Evolutionary conservation across 345 rosid species (phyloP).

Genomic region (Ricinus communis): DNA sequence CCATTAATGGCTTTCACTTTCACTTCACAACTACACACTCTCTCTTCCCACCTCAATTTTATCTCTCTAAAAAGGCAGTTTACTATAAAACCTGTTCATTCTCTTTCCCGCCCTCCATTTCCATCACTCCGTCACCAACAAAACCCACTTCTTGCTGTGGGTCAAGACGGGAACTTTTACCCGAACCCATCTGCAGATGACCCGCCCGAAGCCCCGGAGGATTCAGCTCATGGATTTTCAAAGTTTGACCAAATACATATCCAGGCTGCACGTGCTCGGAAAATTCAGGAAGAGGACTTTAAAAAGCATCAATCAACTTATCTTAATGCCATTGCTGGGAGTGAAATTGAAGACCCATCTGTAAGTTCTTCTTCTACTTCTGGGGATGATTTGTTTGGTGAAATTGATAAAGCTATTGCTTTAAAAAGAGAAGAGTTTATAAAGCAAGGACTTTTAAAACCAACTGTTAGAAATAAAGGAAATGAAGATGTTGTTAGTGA

Average conservation of each 20-base stretch:
- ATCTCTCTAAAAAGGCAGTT: slow-evolving; percentile 35
- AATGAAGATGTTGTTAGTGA: slow-evolving; percentile 26
- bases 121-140: slow-evolving; percentile 4
- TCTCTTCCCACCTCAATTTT: slow-evolving; percentile 35
- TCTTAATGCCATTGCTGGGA: slow-evolving; percentile 80
- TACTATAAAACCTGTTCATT: not conserved
- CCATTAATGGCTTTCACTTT: slow-evolving; percentile 22
- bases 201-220: slow-evolving; percentile 91
- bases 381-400: slow-evolving; percentile 75
- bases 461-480: slow-evolving; percentile 38
- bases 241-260: slow-evolving; percentile 73
- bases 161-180: slow-evolving; percentile 51
- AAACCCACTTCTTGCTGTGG: slow-evolving; percentile 26
- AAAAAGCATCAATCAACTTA: slow-evolving; percentile 59
- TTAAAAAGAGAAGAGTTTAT: slow-evolving; percentile 75
- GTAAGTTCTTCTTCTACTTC: slow-evolving; percentile 22
- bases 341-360: slow-evolving; percentile 65
- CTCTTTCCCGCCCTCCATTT: slow-evolving; percentile 9
- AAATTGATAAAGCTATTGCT: slow-evolving; percentile 80
- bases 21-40: slow-evolving; percentile 18
- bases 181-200: slow-evolving; percentile 73
- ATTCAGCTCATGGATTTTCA: slow-evolving; percentile 69
- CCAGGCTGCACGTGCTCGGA: slow-evolving; percentile 68
- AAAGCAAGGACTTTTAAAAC: slow-evolving; percentile 64
- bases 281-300: slow-evolving; percentile 74